Conservation (phyloP, 495 filamentous ascomycete species). For the Tuber microsphaerosporum region DNA sequence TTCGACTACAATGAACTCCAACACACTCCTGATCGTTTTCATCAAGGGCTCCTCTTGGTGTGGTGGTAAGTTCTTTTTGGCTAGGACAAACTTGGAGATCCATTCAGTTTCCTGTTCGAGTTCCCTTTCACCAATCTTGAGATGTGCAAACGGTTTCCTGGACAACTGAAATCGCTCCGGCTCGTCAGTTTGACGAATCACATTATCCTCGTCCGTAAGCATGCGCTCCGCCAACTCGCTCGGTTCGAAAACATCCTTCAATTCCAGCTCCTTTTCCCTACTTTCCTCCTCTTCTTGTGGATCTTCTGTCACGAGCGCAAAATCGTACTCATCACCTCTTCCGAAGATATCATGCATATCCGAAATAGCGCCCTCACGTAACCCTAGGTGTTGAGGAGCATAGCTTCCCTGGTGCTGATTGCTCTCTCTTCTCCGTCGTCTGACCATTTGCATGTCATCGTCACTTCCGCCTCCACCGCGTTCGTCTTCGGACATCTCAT, state of each 20-base stretch:
- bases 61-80: constrained; percentile 59
- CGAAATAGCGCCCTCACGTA: constrained; percentile 84
- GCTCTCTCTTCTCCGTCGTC: constrained; percentile 30
- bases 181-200: constrained; percentile 75
- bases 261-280: constrained; percentile 67
- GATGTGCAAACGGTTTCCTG: constrained; percentile 73
- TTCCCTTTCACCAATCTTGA: constrained; percentile 52
- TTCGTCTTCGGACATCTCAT: constrained; percentile 75
- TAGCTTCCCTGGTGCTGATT: constrained; percentile 31
- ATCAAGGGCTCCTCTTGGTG: constrained; percentile 76
- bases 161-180: constrained; percentile 92
- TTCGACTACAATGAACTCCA: constrained; percentile 87
- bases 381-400: constrained; percentile 43
- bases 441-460: constrained; percentile 78
- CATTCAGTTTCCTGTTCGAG: constrained; percentile 84
- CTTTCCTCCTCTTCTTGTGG: constrained; percentile 65
- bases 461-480: constrained; percentile 64
- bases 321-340: constrained; percentile 87
- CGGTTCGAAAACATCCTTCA: constrained; percentile 97
- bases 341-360: constrained; percentile 95
- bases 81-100: constrained; percentile 81
- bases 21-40: constrained; percentile 79
- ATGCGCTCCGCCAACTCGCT: constrained; percentile 87
- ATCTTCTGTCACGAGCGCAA: constrained; percentile 81
- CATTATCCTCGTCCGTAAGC: constrained; percentile 89